Base-by-base conservation (phyloP, 148 eudicot genomes). In the Fagopyrum esculentum region DNA sequence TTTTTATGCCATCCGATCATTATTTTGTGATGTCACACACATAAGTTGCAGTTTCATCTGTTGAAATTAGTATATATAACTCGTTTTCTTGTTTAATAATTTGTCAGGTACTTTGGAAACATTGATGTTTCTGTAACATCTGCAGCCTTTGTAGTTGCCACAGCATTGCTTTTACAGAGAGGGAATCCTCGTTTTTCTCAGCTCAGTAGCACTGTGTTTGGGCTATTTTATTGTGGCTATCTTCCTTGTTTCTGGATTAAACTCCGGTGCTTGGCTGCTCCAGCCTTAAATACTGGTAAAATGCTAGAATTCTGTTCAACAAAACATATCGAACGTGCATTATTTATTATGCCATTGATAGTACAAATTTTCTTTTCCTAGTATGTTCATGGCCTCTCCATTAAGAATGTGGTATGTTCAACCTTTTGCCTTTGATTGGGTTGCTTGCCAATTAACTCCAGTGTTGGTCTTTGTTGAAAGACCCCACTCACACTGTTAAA, bases 191-290 rank as follows among this genome's bases (percentile, higher is more conserved):
- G 98, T 51, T 94, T 94, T 87, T 78, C 98, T 69, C 98, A 94
- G 82, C 93, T 94, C 55, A 91, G 93, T 78, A 94, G 97, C 80
- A 82, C 98, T 69, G 82, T 94, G 84, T 94, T 94, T 79, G 97
- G 98, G 80, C 69, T 94, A 68, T 94, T 94, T 82, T 94, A 94
- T 82, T 94, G 98, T 80, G 98, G 98, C 9, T 94, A 89, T 79
- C 89, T 94, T 74, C 97, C 97, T 82, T 91, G 91, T 81, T 94
- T 94, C 78, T 94, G 98, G 98, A 85, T 94, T 75, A 94, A 88
- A 86, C 93, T 94, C 72, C 91, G 98, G 47, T 94, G 98, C 76
- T 85, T 93, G 78, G 88, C 90, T 76, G 89, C 84, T 72, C 98
- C 98, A 35, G 87, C 97, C 72, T 75, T 88, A 48, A 88, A 88